phyloP scores from a whole-genome alignment of 2,329 filamentous ascomycete species.

The Trichophyton mentagrophytes region DNA sequence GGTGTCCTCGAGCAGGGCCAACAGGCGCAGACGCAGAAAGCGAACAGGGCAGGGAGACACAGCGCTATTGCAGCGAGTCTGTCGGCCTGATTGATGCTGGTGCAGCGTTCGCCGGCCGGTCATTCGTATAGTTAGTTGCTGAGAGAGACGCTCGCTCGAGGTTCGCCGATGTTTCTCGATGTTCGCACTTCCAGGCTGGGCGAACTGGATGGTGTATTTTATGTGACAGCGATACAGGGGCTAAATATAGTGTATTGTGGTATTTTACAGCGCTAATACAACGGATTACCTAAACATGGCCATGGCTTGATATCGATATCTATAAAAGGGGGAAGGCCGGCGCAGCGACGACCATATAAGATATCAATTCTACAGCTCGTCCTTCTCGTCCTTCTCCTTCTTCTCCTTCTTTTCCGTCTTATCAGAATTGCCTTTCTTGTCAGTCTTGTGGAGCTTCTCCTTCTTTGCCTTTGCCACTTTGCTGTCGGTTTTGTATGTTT shows the following conservation, averaged over 20 bases:
- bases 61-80: not conserved
- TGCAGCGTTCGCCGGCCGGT: not conserved
- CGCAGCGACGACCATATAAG: not conserved
- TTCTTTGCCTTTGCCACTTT: slow-evolving; percentile 22
- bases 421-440: not conserved
- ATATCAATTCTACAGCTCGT: not conserved
- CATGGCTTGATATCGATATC: not conserved
- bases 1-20: not conserved
- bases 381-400: not conserved
- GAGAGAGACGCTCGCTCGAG: not conserved
- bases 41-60: not conserved
- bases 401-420: not conserved
- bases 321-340: not conserved
- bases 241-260: not conserved
- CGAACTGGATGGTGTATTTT: not conserved
- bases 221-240: not conserved
- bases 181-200: not conserved
- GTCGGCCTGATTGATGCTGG: not conserved
- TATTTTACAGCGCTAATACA: slow-evolving; percentile 1
- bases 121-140: not conserved
- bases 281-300: not conserved
- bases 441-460: not conserved
- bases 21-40: not conserved
- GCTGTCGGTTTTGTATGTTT: slow-evolving; percentile 21
- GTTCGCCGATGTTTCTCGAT: not conserved